Evolutionary conservation across 2,329 filamentous ascomycete genomes (phyloP).

Genomic region (Verticillium klebahnii): DNA sequence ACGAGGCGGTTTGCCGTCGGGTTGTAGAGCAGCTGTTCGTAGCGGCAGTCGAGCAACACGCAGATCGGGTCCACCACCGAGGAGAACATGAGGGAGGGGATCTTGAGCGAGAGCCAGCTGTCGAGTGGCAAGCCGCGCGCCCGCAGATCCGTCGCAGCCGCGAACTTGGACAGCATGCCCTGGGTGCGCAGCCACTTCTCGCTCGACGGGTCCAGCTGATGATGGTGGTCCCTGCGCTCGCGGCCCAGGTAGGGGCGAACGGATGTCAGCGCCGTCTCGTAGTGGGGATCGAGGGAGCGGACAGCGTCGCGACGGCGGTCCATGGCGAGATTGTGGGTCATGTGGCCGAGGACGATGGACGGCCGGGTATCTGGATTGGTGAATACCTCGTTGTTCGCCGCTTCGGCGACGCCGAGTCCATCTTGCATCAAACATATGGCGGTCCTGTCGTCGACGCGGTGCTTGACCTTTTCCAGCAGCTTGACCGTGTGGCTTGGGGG

Average conservation of each 20-base stretch:
- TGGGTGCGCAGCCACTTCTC: constrained; percentile 19
- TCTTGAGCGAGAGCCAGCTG: constrained; percentile 66
- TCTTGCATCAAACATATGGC: constrained; percentile 76
- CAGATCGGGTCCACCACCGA: constrained; percentile 78
- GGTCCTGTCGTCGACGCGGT: constrained; percentile 63
- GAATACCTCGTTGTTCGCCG: constrained; percentile 68
- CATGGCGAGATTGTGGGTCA: constrained; percentile 41
- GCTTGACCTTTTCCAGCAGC: constrained; percentile 55
- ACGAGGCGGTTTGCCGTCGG: constrained; percentile 61
- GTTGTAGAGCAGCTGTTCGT: constrained; percentile 67
- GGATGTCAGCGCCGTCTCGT: constrained; percentile 27
- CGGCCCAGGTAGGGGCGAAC: constrained; percentile 12
- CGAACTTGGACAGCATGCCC: constrained; percentile 62
- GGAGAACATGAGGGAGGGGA: constrained; percentile 73
- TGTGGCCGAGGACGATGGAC: constrained; percentile 68
- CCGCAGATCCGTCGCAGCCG: constrained; percentile 56
- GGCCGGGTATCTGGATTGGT: constrained; percentile 61
- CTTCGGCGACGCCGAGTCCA: constrained; percentile 79
- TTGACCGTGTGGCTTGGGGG: constrained; percentile 46
- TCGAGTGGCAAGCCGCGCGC: constrained; percentile 54
- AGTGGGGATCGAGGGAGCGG: constrained; percentile 26
- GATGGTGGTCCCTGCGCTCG: neutral
- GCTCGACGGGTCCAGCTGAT: constrained; percentile 10
- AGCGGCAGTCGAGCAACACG: constrained; percentile 70
- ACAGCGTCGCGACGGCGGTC: constrained; percentile 34